Evolutionary conservation across 805 yeast genomes (phyloP), one percentile per base, ranked within the genome.

Genomic region (Torulaspora gathmanii): DNA sequence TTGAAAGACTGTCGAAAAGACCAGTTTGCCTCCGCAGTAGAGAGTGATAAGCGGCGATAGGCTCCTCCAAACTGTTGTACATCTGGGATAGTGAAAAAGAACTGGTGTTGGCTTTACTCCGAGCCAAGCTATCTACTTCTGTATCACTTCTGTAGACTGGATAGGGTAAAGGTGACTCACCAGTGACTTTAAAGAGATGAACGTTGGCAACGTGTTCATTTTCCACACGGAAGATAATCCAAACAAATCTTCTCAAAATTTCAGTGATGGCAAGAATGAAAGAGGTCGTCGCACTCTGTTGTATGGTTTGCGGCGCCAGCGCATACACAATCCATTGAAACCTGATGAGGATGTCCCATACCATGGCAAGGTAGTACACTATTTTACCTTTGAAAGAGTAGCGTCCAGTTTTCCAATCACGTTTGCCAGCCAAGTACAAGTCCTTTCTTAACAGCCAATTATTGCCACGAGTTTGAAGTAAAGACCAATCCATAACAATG

Each of bases 151-250:
- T 25, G 45, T 26, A 15, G 44, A 33, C 37, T 16, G 80, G 77
- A 51, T 88, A 91, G 0, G 99, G 99, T 43, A 91, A 68, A 2
- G 91, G 86, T 8, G 87, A 70, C 49, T 91, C 96, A 46, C 95
- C 79, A 8, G 95, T 82, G 0, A 97, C 98, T 52, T 95, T 75
- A 65, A 82, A 86, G 35, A 88, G 68, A 44, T 80, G 80, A 9
- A 89, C 95, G 61, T 91, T 91, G 0, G 97, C 82, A 37, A 90
- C 83, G 64, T 93, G 99, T 65, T 93, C 98, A 65, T 93, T 93
- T 56, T 93, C 99, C 76, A 93, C 84, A 69, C 99, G 81, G 70
- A 93, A 83, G 39, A 86, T 77, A 6, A 88, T 73, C 99, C 99
- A 93, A 11, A 91, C 69, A 54, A 87, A 84, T 60, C 99, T 74